phyloP scores from a whole-genome alignment of 2,329 filamentous ascomycete species.

The Colletotrichum brevisporum region DNA sequence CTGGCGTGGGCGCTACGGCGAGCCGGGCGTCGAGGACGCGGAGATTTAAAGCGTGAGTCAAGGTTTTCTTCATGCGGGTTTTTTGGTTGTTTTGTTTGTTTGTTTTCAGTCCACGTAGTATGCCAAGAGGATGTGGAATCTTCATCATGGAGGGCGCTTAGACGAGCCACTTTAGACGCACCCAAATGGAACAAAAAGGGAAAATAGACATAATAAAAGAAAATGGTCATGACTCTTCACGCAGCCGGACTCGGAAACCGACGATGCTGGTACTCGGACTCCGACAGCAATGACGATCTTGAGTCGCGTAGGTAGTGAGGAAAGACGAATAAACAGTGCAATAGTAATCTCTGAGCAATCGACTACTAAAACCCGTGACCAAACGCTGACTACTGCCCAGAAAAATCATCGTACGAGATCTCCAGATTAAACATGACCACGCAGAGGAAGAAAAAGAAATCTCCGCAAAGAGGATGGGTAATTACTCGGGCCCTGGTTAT shows the following conservation, averaged over 20 bases:
- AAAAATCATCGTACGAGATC: constrained; percentile 30
- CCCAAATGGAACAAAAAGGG: background rate
- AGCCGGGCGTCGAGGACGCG: background rate
- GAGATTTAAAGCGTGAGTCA: too few relatives aligned
- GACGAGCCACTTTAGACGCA: background rate
- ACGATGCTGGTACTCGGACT: background rate
- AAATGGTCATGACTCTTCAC: too few relatives aligned
- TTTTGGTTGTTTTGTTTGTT: too few relatives aligned
- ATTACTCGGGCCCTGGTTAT: constrained; percentile 4
- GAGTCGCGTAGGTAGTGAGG: too few relatives aligned
- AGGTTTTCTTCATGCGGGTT: too few relatives aligned
- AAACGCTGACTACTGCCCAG: background rate
- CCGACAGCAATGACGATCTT: background rate
- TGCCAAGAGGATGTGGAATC: background rate
- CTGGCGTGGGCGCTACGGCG: constrained; percentile 21
- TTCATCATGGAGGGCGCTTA: background rate
- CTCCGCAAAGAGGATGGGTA: constrained; percentile 4
- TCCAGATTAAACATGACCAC: constrained; percentile 2
- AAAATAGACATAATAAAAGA: background rate
- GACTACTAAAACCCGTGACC: constrained; percentile 8
- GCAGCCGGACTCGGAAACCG: background rate
- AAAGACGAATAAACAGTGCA: too few relatives aligned
- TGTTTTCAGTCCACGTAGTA: too few relatives aligned
- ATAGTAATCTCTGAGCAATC: background rate
- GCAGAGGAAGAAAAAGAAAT: background rate